Conservation (phyloP, 2,329 filamentous ascomycete species). For the Plenodomus lindquistii region DNA sequence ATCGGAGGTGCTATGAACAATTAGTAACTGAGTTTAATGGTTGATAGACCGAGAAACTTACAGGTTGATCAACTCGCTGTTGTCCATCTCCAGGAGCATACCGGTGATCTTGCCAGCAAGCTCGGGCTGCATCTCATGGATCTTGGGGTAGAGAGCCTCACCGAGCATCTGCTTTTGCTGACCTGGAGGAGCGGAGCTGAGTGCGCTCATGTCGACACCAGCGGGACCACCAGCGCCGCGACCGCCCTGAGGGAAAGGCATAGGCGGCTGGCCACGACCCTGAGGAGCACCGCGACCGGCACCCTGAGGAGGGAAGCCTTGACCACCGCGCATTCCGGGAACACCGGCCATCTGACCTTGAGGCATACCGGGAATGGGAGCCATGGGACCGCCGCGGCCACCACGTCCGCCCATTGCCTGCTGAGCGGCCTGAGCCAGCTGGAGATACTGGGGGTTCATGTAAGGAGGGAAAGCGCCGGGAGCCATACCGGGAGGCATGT, state of each 20-base stretch:
- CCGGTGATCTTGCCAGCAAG: slow-evolving; percentile 99
- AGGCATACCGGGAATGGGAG: slow-evolving; percentile 68
- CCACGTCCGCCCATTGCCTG: slow-evolving; percentile 62
- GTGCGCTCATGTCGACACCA: slow-evolving; percentile 56
- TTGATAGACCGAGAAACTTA: slow-evolving; percentile 61
- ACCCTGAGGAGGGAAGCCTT: slow-evolving; percentile 45
- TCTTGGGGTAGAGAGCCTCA: slow-evolving; percentile 98
- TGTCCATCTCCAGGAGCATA: slow-evolving; percentile 99
- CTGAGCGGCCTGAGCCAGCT: slow-evolving; percentile 72
- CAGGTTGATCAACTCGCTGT: slow-evolving; percentile 89
- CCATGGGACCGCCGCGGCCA: slow-evolving; percentile 62
- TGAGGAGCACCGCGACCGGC: slow-evolving; percentile 38
- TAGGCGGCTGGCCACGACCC: slow-evolving; percentile 36
- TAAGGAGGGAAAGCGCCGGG: slow-evolving; percentile 71
- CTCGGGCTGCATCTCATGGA: slow-evolving; percentile 89
- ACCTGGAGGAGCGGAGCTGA: slow-evolving; percentile 59
- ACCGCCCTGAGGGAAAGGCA: slow-evolving; percentile 40
- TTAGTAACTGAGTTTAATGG: slow-evolving; percentile 30
- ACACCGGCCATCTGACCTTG: slow-evolving; percentile 66
- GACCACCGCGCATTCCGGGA: slow-evolving; percentile 49
- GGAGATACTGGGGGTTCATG: slow-evolving; percentile 78
- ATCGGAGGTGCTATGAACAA: slow-evolving; percentile 73
- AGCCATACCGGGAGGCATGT: slow-evolving; percentile 68
- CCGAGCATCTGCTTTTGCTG: slow-evolving; percentile 99
- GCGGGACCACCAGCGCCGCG: slow-evolving; percentile 24